Conservation (phyloP, 78 protist species). For the Pigoraptor vietnamica region DNA sequence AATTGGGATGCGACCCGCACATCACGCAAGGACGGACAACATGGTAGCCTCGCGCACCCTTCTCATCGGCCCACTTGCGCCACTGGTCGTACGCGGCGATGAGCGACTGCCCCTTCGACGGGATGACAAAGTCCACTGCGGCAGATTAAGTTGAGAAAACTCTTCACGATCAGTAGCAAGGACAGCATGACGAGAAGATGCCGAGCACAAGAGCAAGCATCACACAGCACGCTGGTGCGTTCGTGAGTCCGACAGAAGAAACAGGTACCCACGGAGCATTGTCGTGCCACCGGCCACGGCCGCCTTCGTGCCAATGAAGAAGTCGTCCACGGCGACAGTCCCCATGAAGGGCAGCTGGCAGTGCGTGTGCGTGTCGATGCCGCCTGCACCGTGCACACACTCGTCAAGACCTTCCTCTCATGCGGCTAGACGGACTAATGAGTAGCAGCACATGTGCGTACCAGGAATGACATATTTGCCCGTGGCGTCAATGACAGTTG, state of each 20-base stretch:
- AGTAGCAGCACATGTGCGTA: too few species aligned
- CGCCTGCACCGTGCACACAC: slow-evolving; percentile 84
- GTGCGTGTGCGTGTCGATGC: slow-evolving; percentile 86
- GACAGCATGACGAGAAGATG: background rate
- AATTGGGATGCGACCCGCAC: background rate
- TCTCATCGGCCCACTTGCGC: slow-evolving; percentile 63
- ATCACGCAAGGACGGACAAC: too few species aligned
- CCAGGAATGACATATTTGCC: background rate
- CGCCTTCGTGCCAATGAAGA: slow-evolving; percentile 73
- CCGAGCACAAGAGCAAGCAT: too few species aligned
- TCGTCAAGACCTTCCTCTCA: too few species aligned
- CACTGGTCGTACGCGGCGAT: slow-evolving; percentile 63
- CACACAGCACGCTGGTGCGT: too few species aligned
- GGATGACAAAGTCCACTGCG: slow-evolving; percentile 77
- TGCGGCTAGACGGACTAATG: too few species aligned
- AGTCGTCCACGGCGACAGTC: slow-evolving; percentile 82
- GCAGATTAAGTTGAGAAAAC: too few species aligned
- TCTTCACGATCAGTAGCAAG: too few species aligned
- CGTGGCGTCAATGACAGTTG: background rate
- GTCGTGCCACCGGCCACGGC: slow-evolving; percentile 88
- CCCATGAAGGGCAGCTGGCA: slow-evolving; percentile 85
- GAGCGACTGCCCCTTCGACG: slow-evolving; percentile 52
- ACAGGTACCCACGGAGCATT: slow-evolving; percentile 33
- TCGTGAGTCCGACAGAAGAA: too few species aligned
- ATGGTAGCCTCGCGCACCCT: slow-evolving; percentile 3